Evolutionary conservation across 331 rosid genomes (phyloP), one percentile per base, ranked within the genome.

Genomic region (Erythrophleum ivorense): DNA sequence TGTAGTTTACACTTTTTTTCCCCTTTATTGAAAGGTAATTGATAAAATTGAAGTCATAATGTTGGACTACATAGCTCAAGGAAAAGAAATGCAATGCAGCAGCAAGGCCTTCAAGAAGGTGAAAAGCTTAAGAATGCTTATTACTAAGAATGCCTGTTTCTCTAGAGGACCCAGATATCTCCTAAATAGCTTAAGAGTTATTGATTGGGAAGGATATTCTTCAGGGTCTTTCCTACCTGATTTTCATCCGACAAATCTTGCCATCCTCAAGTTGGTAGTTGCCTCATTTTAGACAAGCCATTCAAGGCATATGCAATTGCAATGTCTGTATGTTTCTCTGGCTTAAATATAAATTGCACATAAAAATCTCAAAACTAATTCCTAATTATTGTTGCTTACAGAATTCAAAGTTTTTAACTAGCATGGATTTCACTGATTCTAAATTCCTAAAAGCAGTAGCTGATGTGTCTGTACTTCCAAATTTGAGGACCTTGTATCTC

Each of bases 351-450:
- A 34, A 66, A 43, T 66, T 66, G n/a, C 34, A 54, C 71, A 77
- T 18, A 43, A 12, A 18, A 31, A 4, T 53, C 41, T 53, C 34
- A 40, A 21, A 73, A 11, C 36, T 40, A 41, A 64, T 54, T 19
- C 54, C 52, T 81, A 55, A 43, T 71, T 48, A 6, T 46, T 80
- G 21, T 34, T 36, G 14, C 31, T 78, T 40, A 9, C 83, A 78
- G 83, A 73, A 73, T 59, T 71, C 57, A 60, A 18, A 49, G 62
- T 43, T 18, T 34, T 48, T 76, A 80, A 63, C 50, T n/a, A 62
- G 40, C 9, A 63, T 83, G 69, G 79, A 85, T 77, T 78, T 85
- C 49, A 62, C 71, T 13, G 38, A 70, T 31, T 76, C 65, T 57
- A 16, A 50, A 31, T 53, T 13, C 36, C 60, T 82, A 3, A 33